These are phyloP conservation scores for Ophiostoma perfectum DNA, from an alignment of 2,329 filamentous ascomycete genomes.

Conservation along the genomic window DNA sequence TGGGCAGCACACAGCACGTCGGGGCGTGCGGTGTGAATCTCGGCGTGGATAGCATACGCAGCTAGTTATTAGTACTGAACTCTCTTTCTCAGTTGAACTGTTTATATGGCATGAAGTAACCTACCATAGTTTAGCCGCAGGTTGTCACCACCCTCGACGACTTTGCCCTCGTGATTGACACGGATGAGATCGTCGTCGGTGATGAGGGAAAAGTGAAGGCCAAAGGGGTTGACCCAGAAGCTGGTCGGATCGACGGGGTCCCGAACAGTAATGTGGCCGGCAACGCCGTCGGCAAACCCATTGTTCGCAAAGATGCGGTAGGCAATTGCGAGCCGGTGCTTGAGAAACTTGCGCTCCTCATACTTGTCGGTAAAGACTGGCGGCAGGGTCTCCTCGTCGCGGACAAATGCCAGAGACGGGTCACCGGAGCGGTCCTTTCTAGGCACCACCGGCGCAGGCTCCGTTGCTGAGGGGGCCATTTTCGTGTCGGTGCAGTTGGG, in stretches of 20 bases:
- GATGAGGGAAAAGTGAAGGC: constrained; percentile 52
- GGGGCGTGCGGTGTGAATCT: constrained; percentile 51
- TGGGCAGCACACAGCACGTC: constrained; percentile 56
- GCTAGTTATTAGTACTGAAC: constrained; percentile 32
- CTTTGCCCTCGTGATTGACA: constrained; percentile 49
- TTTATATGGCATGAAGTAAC: neutral
- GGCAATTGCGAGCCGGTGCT: constrained; percentile 52
- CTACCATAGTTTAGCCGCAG: constrained; percentile 46
- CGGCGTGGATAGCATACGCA: constrained; percentile 55
- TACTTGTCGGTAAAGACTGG: constrained; percentile 28
- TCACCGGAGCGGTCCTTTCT: constrained; percentile 23
- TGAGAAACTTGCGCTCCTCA: constrained; percentile 47
- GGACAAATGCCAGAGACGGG: constrained; percentile 23
- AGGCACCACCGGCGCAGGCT: neutral
- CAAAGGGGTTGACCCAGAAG: constrained; percentile 60
- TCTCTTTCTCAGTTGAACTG: neutral
- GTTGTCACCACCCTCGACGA: constrained; percentile 45
- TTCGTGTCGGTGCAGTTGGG: too few species aligned
- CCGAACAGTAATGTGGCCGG: constrained; percentile 56
- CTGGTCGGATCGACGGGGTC: constrained; percentile 51
- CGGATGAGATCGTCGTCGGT: constrained; percentile 55
- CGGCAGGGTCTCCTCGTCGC: constrained; percentile 21
- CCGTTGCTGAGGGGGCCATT: constrained; percentile 24
- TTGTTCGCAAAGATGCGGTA: constrained; percentile 58
- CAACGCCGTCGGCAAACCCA: constrained; percentile 57